Evolutionary conservation across 495 filamentous ascomycete genomes (phyloP).

Genomic region (Rhizodiscina lignyota): DNA sequence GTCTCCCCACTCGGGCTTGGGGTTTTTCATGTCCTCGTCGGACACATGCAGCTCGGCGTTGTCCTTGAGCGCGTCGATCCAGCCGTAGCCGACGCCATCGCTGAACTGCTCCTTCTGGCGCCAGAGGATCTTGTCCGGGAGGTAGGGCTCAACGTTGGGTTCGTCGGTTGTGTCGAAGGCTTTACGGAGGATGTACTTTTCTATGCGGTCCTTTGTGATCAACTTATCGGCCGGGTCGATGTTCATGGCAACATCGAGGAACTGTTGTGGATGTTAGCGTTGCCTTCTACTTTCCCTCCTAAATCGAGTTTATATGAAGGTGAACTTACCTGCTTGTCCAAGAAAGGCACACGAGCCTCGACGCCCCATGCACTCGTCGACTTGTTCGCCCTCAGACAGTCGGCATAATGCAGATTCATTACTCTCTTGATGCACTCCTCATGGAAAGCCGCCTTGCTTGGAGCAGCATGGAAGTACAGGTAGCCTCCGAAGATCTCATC

Average conservation of each 20-base stretch:
- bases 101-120: conserved; percentile 99
- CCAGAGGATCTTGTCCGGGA: conserved; percentile 91
- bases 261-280: conserved; percentile 28
- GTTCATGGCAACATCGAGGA: conserved; percentile 80
- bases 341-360: conserved; percentile 93
- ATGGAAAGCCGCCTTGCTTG: conserved; percentile 81
- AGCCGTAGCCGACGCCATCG: conserved; percentile 96
- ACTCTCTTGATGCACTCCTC: conserved; percentile 80
- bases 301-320: no score
- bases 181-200: conserved; percentile 95
- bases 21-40: conserved; percentile 93
- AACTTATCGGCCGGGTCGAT: conserved; percentile 89
- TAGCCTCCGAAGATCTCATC: conserved; percentile 98
- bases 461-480: conserved; percentile 93
- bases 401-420: conserved; percentile 87
- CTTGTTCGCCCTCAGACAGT: conserved; percentile 96
- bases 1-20: conserved; percentile 83
- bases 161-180: conserved; percentile 88
- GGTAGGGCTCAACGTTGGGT: conserved; percentile 60
- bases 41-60: conserved; percentile 73
- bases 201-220: conserved; percentile 78
- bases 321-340: conserved; percentile 74
- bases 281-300: background rate
- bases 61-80: conserved; percentile 96
- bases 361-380: conserved; percentile 98